phyloP scores from a whole-genome alignment of 768 basidiomycete genomes.

The Suillus americanus region DNA sequence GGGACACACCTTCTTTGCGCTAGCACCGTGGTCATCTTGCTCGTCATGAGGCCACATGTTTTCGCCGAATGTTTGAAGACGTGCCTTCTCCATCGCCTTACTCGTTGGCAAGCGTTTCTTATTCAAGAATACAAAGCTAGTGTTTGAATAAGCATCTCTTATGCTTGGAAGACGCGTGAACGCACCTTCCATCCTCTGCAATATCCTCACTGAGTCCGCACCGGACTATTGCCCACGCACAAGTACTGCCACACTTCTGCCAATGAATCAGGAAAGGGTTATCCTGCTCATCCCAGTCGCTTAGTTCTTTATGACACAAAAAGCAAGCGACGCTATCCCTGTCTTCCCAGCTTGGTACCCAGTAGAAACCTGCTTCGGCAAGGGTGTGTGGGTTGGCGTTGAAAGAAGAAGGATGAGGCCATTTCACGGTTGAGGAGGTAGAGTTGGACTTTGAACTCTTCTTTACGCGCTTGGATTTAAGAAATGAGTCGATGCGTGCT shows the following conservation, averaged over 20 bases:
- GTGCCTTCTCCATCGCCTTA: constrained; percentile 70
- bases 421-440: constrained; percentile 52
- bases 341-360: constrained; percentile 63
- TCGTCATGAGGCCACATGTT: constrained; percentile 82
- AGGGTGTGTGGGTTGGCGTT: constrained; percentile 71
- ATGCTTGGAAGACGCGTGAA: not conserved
- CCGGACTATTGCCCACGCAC: constrained; percentile 80
- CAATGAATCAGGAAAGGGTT: constrained; percentile 87
- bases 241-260: constrained; percentile 60
- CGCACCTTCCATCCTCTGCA: constrained; percentile 57
- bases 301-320: constrained; percentile 77
- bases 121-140: constrained; percentile 60
- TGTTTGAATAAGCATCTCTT: not conserved
- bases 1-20: constrained; percentile 58
- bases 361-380: constrained; percentile 91
- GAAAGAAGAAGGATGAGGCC: constrained; percentile 72
- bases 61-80: constrained; percentile 64
- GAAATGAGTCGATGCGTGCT: constrained; percentile 67
- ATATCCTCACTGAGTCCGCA: constrained; percentile 67
- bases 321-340: constrained; percentile 82
- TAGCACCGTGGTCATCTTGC: constrained; percentile 62
- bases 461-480: constrained; percentile 59
- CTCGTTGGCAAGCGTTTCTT: constrained; percentile 63
- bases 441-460: constrained; percentile 47
- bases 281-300: constrained; percentile 83